Conservation (phyloP, 345 rosid genomes). For the Eucalyptus brandiana region DNA sequence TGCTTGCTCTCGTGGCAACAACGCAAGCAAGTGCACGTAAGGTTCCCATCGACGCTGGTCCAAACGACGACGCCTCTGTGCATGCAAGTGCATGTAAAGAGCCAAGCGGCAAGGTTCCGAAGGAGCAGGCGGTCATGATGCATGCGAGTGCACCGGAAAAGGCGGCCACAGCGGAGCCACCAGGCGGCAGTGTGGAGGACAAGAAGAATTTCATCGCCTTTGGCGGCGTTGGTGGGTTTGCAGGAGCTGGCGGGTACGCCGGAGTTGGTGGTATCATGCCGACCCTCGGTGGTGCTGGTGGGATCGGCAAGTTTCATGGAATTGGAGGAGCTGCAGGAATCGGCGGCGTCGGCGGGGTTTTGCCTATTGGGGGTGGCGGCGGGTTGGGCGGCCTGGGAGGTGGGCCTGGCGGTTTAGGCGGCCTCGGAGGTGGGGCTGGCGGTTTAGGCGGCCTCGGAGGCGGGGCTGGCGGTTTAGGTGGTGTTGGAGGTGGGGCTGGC, state of each 20-base stretch:
- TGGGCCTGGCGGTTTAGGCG: not conserved
- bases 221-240: constrained; percentile 68
- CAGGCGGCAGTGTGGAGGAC: constrained; percentile 29
- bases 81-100: not conserved
- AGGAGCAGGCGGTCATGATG: not conserved
- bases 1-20: not conserved
- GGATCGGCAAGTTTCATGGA: constrained; percentile 36
- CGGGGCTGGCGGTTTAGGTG: constrained; percentile 7
- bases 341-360: constrained; percentile 45
- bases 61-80: not conserved
- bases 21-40: not conserved
- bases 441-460: constrained; percentile 10
- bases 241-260: constrained; percentile 58
- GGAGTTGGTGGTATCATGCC: constrained; percentile 58
- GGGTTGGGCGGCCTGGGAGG: constrained; percentile 9
- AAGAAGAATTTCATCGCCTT: constrained; percentile 35
- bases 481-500: not conserved
- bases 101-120: not conserved
- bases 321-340: constrained; percentile 45
- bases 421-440: constrained; percentile 4
- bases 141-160: not conserved
- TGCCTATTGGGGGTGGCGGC: constrained; percentile 19
- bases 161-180: constrained; percentile 24
- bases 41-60: not conserved
- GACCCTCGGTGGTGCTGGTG: constrained; percentile 33